Evolutionary conservation across 73 alveolate species (phyloP).

Genomic region (Paramecium pentaurelia): DNA sequence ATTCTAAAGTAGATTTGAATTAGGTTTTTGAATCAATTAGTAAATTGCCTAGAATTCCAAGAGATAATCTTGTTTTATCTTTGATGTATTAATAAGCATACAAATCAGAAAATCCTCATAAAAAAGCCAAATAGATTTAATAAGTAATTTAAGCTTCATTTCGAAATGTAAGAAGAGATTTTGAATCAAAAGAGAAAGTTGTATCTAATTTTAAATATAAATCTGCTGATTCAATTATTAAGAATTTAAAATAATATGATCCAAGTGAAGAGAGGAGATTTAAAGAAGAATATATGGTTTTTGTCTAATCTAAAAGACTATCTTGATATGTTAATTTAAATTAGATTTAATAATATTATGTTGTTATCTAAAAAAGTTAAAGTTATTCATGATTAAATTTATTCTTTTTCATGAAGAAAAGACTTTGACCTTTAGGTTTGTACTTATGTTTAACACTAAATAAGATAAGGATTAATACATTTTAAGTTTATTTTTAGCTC

Average conservation of each 20-base stretch:
- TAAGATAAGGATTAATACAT: not conserved
- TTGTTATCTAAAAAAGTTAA: not conserved
- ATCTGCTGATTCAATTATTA: not conserved
- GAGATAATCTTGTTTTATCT: slow-evolving; percentile 20
- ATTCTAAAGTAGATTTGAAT: not conserved
- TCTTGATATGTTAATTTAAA: not conserved
- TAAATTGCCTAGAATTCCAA: slow-evolving; percentile 2
- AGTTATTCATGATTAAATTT: not conserved
- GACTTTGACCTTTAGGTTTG: not conserved
- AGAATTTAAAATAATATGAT: not conserved
- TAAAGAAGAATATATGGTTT: not conserved
- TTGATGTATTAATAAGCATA: slow-evolving; percentile 21
- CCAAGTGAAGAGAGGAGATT: not conserved
- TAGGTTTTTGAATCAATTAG: slow-evolving; percentile 18
- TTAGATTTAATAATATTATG: not conserved
- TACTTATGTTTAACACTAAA: not conserved
- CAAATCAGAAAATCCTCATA: slow-evolving; percentile 14
- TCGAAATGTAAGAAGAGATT: not conserved
- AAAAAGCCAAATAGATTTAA: slow-evolving; percentile 26
- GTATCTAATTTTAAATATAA: not conserved
- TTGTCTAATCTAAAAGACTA: not conserved
- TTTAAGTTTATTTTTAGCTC: not conserved
- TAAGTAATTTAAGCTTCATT: slow-evolving; percentile 29
- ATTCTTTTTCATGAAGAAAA: not conserved
- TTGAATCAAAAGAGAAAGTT: not conserved